A percentile compares a stretch with the other conserved stretches of the same genome.
Conservation (phyloP, 192 early-diverging fungal genomes). For the Coemansia sp. region DNA sequence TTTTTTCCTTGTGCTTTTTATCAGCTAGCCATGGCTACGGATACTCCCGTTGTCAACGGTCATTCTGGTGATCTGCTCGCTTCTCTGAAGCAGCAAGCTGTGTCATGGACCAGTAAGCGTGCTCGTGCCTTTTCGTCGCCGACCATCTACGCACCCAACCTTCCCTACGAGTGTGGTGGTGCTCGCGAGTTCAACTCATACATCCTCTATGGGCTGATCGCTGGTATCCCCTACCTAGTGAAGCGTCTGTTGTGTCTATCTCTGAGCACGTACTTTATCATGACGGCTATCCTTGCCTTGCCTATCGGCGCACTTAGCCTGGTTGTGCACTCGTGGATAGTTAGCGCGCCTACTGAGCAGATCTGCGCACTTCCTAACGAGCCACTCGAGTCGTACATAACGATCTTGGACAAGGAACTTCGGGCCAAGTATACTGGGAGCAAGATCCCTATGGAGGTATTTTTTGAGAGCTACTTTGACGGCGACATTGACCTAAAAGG, state of each 20-base stretch:
- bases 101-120: slow-evolving; percentile 20
- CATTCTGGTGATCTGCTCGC: slow-evolving; percentile 4
- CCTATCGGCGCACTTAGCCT: slow-evolving; percentile 78
- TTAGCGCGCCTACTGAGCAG: slow-evolving; percentile 62
- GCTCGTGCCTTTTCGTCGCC: slow-evolving; percentile 42
- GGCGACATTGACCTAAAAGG: slow-evolving; percentile 91
- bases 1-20: not conserved
- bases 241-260: slow-evolving; percentile 68
- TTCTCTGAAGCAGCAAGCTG: slow-evolving; percentile 9
- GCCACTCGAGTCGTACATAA: slow-evolving; percentile 86
- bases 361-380: slow-evolving; percentile 77
- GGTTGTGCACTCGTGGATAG: slow-evolving; percentile 66
- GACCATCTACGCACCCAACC: slow-evolving; percentile 43
- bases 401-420: slow-evolving; percentile 80
- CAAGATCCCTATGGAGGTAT: slow-evolving; percentile 97
- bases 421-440: slow-evolving; percentile 71
- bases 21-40: slow-evolving; percentile 18
- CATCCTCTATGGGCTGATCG: slow-evolving; percentile 63
- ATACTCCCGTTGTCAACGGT: slow-evolving; percentile 11
- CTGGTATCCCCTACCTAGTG: slow-evolving; percentile 68
- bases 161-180: slow-evolving; percentile 84
- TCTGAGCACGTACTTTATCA: slow-evolving; percentile 61
- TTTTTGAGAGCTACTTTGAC: slow-evolving; percentile 97
- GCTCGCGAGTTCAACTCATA: slow-evolving; percentile 80
- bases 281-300: slow-evolving; percentile 66